Conservation (phyloP, 345 rosid genomes). For the Eucalyptus sp. region DNA sequence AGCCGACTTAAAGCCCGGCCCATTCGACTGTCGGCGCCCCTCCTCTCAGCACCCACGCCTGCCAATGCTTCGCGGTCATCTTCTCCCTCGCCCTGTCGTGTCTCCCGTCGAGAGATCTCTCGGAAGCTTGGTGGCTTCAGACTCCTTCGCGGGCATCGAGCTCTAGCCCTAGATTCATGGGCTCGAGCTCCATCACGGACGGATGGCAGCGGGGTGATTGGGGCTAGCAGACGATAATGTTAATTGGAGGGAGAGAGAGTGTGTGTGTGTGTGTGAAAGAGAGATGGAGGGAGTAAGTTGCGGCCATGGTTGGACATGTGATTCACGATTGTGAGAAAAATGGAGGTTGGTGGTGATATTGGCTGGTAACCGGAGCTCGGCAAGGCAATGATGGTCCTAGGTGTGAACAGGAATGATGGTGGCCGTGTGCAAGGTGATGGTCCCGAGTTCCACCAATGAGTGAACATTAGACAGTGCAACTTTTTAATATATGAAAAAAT, state of each 20-base stretch:
- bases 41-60: not conserved
- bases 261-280: not conserved
- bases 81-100: not conserved
- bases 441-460: not conserved
- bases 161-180: not conserved
- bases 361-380: not conserved
- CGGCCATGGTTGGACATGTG: not conserved
- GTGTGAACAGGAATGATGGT: not conserved
- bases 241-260: not conserved
- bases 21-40: not conserved
- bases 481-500: no score
- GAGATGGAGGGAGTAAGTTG: not conserved
- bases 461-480: fast-evolving
- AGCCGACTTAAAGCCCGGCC: not conserved
- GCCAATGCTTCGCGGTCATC: not conserved
- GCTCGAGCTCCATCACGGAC: not conserved
- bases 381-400: not conserved
- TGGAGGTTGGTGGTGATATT: not conserved
- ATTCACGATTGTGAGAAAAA: not conserved
- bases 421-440: not conserved
- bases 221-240: not conserved
- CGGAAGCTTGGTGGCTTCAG: not conserved
- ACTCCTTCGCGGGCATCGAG: not conserved
- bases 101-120: not conserved
- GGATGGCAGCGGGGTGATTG: not conserved